Evolutionary conservation across 2,329 filamentous ascomycete genomes (phyloP).

Genomic region (Colletotrichum sidae): DNA sequence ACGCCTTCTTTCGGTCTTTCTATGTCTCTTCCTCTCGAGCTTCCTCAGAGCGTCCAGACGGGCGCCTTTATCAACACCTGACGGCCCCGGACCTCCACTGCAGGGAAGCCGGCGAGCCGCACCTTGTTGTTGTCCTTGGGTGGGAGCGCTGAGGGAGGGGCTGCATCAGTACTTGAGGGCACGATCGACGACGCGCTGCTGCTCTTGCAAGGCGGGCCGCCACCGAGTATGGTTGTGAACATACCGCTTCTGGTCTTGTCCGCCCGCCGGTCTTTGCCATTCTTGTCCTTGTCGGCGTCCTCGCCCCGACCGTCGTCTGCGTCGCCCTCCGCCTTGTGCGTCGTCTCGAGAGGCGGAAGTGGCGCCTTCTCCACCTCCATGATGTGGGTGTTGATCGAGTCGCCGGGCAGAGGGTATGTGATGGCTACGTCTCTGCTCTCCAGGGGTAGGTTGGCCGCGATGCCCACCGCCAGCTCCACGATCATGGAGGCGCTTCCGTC

Average conservation of each 20-base stretch:
- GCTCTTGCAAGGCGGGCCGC: constrained; percentile 44
- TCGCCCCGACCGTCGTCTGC: constrained; percentile 56
- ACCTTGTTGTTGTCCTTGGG: constrained; percentile 67
- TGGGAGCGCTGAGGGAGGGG: constrained; percentile 49
- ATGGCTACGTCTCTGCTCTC: constrained; percentile 93
- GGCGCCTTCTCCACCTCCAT: constrained; percentile 89
- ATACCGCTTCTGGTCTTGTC: constrained; percentile 63
- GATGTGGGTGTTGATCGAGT: constrained; percentile 73
- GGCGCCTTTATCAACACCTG: constrained; percentile 82
- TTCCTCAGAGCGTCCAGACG: constrained; percentile 69
- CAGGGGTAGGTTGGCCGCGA: constrained; percentile 86
- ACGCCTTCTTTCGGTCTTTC: constrained; percentile 12
- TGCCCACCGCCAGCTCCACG: constrained; percentile 87
- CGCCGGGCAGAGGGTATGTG: constrained; percentile 84
- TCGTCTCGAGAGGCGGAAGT: constrained; percentile 69
- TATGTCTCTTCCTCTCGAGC: not conserved
- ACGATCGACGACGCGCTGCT: constrained; percentile 46
- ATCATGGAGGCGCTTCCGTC: constrained; percentile 93
- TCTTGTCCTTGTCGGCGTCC: constrained; percentile 57
- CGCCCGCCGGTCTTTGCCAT: constrained; percentile 50
- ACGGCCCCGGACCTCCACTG: constrained; percentile 79
- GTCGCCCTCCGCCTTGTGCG: constrained; percentile 47
- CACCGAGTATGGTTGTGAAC: constrained; percentile 43
- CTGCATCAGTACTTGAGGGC: constrained; percentile 53
- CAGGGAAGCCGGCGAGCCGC: constrained; percentile 80